Base-by-base conservation (phyloP, 2,329 filamentous ascomycete genomes). In the Neofusicoccum kwambonambiense region DNA sequence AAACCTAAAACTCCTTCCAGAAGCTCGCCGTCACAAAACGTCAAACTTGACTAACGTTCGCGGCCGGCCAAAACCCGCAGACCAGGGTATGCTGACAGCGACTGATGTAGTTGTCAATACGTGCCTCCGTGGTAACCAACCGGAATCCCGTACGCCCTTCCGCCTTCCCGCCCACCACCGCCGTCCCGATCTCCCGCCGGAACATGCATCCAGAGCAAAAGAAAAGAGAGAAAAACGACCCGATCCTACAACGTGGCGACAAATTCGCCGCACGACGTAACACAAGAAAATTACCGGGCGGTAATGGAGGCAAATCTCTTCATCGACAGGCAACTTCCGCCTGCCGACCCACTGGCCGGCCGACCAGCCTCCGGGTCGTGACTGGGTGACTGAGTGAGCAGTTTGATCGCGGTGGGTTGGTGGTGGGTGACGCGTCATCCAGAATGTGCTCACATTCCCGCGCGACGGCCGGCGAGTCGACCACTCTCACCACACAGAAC, bases 141-240 rank as follows among this genome's bases (percentile, higher is more conserved):
- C 56, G 56, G 56, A 60, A 47, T 15, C 42, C 15, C 27, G 47
- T 47, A 41, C 56, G 31, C 56, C 42, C 13, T 60, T 47, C 56
- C 56, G 31, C 31, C 17, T 47, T 60, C 11, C 56, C 42, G 56
- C 27, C 39, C 52, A 42, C 39, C 52, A 9, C 17, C 35, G 35
- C 51, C 52, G 56, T 60, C 42, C 56, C 56, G 56, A 60, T 39
- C 27, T 19, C 31, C 56, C 56, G 56, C 41, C 44, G 47, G 27
- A 31, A 45, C 22, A 31, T 11, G 13, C 19, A 58, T 34, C 11
- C 52, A 39, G 52, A 6, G n/a, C 39, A 58, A 15, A 27, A 51
- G n/a, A 27, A 8, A 51, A 15, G 22, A n/a, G 49, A 35, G 17
- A 27, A 51, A 51, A 51, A n/a, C 12, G 22, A 11, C 39, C 12